Evolutionary conservation across 768 basidiomycete species (phyloP).

Genomic region (Xerocomellus intermedius): DNA sequence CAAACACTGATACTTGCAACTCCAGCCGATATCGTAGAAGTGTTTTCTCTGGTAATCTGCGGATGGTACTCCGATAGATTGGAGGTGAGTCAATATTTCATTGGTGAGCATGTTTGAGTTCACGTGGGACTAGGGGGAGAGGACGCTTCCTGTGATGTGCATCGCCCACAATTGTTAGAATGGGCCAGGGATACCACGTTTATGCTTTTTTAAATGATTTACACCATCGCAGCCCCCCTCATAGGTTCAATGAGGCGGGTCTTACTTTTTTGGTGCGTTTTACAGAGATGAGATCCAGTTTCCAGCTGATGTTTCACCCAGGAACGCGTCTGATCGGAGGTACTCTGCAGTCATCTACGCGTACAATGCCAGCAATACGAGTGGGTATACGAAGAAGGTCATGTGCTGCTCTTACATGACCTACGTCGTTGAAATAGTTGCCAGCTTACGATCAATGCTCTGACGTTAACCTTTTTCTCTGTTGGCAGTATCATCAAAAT

Average conservation of each 20-base stretch:
- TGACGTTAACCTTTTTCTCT: slow-evolving; percentile 17
- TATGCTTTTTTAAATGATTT: background rate
- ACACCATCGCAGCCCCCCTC: slow-evolving; percentile 16
- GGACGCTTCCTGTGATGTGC: slow-evolving; percentile 22
- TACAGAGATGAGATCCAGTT: background rate
- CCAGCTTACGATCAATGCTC: slow-evolving; percentile 21
- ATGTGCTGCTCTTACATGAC: background rate
- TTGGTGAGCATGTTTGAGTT: background rate
- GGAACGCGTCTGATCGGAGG: slow-evolving; percentile 20
- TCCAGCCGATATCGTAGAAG: no score
- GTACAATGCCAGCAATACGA: slow-evolving; percentile 29
- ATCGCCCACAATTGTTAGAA: no score
- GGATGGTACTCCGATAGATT: slow-evolving; percentile 26
- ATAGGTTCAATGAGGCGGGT: no score
- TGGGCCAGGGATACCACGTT: no score
- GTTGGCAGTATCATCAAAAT: slow-evolving; percentile 26
- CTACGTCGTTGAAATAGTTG: background rate
- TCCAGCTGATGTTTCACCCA: no score
- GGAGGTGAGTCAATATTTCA: slow-evolving; percentile 6
- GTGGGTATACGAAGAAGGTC: slow-evolving; percentile 24
- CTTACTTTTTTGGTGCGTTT: slow-evolving; percentile 16
- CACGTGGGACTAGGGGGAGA: background rate
- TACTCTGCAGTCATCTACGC: slow-evolving; percentile 27
- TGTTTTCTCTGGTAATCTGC: slow-evolving; percentile 17
- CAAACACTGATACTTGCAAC: no score